Base-by-base conservation (phyloP, 495 filamentous ascomycete genomes). In the Hypoxylon trugodes region DNA sequence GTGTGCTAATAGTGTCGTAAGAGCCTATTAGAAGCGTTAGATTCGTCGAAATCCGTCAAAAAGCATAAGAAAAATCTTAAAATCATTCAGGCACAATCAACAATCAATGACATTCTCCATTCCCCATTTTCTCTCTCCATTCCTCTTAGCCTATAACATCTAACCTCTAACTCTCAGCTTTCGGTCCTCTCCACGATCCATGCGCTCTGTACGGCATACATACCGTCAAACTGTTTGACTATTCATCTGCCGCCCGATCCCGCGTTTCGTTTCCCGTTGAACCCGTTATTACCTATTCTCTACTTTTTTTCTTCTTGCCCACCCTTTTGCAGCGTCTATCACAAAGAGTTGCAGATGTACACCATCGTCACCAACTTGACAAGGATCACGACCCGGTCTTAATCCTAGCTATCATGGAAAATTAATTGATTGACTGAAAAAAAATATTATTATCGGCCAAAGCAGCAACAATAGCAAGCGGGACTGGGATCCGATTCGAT, bases 341-440 rank as follows among this genome's bases (percentile, higher is more conserved):
- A 58, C 16, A 12, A 38, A 9, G 15, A 45, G 7, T 16, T 21
- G 4, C n/a, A 32, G 26, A 47, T 30, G 2, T 16, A 47, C 12
- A 33, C 36, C 36, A 48, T n/a, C 26, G n/a, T 41, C 21, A 36
- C 10, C 43, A 24, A 12, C 43, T 9, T 30, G 24, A 61, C 58
- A 67, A 67, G 64, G 64, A 67, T 61, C 22, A 52, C 42, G 58
- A 43, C 58, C 64, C 24, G 57, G 57, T 61, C 57, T 43, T 67
- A 52, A 67, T 59, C 64, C 64, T 26, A 61, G 58, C 38, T 54
- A 53, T 53, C 37, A 59, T 61, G 64, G 58, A 67, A 67, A 61
- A 48, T 58, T 62, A 59, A 67, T 61, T 59, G 64, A 67, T 67
- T 67, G 64, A 61, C 24, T 33, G 51, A 61, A 59, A 50, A 61